Percentiles rank a stretch among this genome's conserved stretches.
Evolutionary conservation across 202 grass and related monocot species (phyloP).

Genomic region (Dendrocalamus latiflorus): DNA sequence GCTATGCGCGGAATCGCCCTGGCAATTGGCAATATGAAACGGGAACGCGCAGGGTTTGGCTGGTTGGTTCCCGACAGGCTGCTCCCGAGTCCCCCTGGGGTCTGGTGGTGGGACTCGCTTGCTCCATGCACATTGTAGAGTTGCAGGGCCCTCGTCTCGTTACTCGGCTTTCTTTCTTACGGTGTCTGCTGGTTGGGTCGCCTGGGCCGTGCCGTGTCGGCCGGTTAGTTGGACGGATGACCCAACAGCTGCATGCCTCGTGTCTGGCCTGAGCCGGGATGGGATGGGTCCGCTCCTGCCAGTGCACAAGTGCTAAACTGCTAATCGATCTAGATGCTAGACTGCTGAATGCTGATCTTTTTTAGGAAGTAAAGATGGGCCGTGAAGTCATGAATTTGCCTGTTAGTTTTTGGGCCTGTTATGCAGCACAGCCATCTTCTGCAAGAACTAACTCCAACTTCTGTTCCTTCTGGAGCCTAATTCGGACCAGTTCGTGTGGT

Average conservation of each 20-base stretch:
- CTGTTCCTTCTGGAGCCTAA: background rate
- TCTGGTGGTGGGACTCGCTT: background rate
- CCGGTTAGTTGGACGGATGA: background rate
- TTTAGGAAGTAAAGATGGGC: background rate
- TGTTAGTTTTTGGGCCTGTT: background rate
- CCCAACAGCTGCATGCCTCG: background rate
- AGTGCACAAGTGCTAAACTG: too few relatives aligned
- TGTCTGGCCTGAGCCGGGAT: background rate
- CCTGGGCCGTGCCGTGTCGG: constrained; percentile 3
- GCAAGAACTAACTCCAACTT: background rate
- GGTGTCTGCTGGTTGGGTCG: background rate
- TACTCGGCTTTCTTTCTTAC: background rate
- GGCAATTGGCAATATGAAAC: constrained; percentile 18
- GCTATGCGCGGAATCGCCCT: background rate
- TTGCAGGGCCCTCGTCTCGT: background rate
- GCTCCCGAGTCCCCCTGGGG: too few relatives aligned
- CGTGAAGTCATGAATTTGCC: background rate
- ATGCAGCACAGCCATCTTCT: background rate
- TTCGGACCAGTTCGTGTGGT: background rate
- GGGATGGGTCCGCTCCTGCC: background rate
- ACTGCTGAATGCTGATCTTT: background rate
- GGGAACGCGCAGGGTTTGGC: constrained; percentile 9
- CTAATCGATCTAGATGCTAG: background rate
- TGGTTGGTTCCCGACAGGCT: constrained; percentile 34
- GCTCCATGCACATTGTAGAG: background rate